phyloP scores from a whole-genome alignment of 345 rosid species.

The Pseudoturritis turrita region DNA sequence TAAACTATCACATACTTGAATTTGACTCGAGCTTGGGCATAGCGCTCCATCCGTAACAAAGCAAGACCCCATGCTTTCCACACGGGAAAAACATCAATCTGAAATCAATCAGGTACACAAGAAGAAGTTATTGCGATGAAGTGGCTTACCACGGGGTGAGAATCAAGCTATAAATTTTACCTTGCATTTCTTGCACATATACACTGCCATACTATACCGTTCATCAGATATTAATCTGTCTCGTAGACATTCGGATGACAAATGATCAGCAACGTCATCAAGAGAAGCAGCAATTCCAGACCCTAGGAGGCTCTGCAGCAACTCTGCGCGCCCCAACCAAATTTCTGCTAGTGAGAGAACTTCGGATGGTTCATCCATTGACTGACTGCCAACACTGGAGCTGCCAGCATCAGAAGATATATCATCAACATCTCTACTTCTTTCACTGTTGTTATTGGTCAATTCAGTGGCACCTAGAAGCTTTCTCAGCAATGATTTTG shows the following conservation, averaged over 20 bases:
- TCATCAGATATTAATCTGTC: slow-evolving; percentile 90
- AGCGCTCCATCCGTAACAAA: slow-evolving; percentile 86
- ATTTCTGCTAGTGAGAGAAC: slow-evolving; percentile 56
- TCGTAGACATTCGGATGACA: slow-evolving; percentile 74
- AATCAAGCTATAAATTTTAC: slow-evolving; percentile 37
- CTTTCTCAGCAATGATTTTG: slow-evolving; percentile 76
- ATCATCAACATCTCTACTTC: slow-evolving; percentile 80
- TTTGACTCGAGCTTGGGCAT: slow-evolving; percentile 89
- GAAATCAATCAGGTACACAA: slow-evolving; percentile 27
- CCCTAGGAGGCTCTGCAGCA: slow-evolving; percentile 94
- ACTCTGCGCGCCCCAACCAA: slow-evolving; percentile 94
- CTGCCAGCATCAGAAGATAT: slow-evolving; percentile 89
- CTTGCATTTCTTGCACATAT: slow-evolving; percentile 97
- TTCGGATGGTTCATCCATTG: slow-evolving; percentile 76
- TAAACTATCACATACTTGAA: slow-evolving; percentile 61
- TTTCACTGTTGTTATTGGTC: slow-evolving; percentile 48
- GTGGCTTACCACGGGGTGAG: slow-evolving; percentile 6
- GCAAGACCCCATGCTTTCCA: slow-evolving; percentile 99
- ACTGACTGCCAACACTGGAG: slow-evolving; percentile 80
- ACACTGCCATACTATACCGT: slow-evolving; percentile 95
- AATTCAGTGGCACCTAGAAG: slow-evolving; percentile 60
- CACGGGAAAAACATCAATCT: slow-evolving; percentile 93
- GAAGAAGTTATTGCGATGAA: slow-evolving; percentile 19
- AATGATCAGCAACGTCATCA: slow-evolving; percentile 85
- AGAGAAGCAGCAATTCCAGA: slow-evolving; percentile 94